Percentiles rank a stretch among this genome's conserved stretches.
Conservation (phyloP, 371 early-diverging fungal genomes). For the Phascolomyces articulosus region DNA sequence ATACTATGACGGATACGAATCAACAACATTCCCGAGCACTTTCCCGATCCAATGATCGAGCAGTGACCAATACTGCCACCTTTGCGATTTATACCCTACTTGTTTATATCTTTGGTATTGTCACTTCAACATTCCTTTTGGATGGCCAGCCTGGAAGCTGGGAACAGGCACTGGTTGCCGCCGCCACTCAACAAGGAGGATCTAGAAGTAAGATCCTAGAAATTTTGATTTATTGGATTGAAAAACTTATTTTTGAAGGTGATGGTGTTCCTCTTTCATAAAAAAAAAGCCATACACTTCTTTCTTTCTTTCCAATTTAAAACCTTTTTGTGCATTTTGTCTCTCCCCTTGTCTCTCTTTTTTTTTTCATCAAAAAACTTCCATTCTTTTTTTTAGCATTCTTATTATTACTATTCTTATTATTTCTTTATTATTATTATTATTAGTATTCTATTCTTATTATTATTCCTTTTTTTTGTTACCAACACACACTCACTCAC, state of each 20-base stretch:
- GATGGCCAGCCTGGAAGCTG: conserved; percentile 36
- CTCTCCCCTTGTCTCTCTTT: conserved; percentile 1
- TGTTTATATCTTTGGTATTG: conserved; percentile 60
- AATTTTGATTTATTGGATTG: conserved; percentile 51
- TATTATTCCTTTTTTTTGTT: neutral
- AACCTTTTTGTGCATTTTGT: neutral
- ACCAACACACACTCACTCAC: neutral
- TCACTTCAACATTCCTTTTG: conserved; percentile 55
- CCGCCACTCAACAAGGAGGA: conserved; percentile 33
- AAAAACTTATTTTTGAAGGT: conserved; percentile 50
- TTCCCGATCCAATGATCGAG: conserved; percentile 32
- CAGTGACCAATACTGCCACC: conserved; percentile 54
- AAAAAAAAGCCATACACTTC: neutral
- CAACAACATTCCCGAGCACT: conserved; percentile 6
- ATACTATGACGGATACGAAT: neutral
- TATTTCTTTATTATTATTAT: neutral
- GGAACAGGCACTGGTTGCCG: conserved; percentile 44
- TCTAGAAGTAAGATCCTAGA: conserved; percentile 47
- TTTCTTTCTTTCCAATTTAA: neutral
- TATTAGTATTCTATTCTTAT: neutral
- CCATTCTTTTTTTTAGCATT: neutral
- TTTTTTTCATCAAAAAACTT: conserved; percentile 2
- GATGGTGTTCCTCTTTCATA: conserved; percentile 39
- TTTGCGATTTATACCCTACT: conserved; percentile 58
- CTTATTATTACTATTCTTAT: neutral